Conservation (phyloP, 1,284 basidiomycete species). For the Porodaedalea pini region DNA sequence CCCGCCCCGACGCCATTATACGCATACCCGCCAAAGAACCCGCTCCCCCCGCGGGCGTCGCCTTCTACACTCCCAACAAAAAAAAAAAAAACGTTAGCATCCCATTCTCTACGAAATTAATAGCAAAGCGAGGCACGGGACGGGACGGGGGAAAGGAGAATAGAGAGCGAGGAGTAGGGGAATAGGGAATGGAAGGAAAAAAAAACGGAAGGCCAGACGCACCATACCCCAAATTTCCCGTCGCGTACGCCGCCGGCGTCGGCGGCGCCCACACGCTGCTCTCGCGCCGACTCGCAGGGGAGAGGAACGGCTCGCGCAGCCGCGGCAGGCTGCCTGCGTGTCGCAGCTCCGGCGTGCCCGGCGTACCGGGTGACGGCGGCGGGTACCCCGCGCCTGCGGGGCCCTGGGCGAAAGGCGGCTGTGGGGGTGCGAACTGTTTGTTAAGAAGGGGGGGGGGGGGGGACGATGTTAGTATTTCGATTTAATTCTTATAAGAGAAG, state of each 20-base stretch:
- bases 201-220: no score
- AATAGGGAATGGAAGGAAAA: neutral
- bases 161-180: no score
- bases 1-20: slow-evolving; percentile 8
- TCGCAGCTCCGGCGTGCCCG: slow-evolving; percentile 8
- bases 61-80: neutral
- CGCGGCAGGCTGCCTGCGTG: slow-evolving; percentile 31
- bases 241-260: slow-evolving; percentile 21
- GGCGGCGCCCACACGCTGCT: slow-evolving; percentile 61
- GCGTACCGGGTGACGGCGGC: slow-evolving; percentile 11
- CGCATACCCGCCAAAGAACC: slow-evolving; percentile 8
- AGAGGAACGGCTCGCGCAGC: slow-evolving; percentile 59
- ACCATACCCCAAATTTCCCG: neutral
- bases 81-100: neutral
- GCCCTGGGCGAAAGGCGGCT: slow-evolving; percentile 13
- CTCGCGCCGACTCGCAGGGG: slow-evolving; percentile 58
- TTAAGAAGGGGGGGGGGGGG: neutral
- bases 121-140: no score
- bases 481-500: neutral
- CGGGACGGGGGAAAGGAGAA: neutral
- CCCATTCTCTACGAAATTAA: no score
- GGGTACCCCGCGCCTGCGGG: slow-evolving; percentile 6
- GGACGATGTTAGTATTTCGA: neutral
- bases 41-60: neutral
- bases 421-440: slow-evolving; percentile 6